Evolutionary conservation across 2,329 filamentous ascomycete genomes (phyloP), one percentile per base, ranked within the genome.

Genomic region (Tolypocladium sp.): DNA sequence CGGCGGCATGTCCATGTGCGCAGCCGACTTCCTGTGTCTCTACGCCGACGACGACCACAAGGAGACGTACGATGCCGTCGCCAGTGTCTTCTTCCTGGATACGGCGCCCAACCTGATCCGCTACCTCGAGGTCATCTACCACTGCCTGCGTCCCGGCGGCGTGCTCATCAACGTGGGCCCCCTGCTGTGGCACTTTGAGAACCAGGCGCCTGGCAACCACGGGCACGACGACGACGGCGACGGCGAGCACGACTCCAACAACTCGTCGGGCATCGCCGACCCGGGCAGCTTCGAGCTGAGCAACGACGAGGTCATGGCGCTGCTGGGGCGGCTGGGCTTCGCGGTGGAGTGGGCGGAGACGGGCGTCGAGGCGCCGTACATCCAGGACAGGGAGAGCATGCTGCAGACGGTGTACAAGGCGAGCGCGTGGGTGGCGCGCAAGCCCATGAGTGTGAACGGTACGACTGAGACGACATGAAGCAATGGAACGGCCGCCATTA

Each of bases 81-180:
- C 90, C 0, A 91, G 89, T 3, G 90, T 96, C 13, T 99, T 97
- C 76, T 99, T 99, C 77, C 88, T 99, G 60, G 95, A 99, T 71
- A 99, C 94, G 1, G 94, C 94, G 2, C 92, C 93, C 1, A 97
- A 99, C 70, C 72, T 97, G 38, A 88, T 97, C 58, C 84, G 89
- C 2, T 99, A 99, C 70, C 84, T 99, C 40, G 87, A 96, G 69
- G 87, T 92, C 2, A 90, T 97, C 58, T 78, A 77, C 49, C 83
- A 89, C 69, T 95, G 92, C 68, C 81, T 99, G 56, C 85, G 83
- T 64, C 79, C 84, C 0, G 89, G 89, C 33, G 94, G 94, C 0
- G 68, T 96, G 4, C 90, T 96, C 78, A 82, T 96, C 69, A 99
- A 99, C 68, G 78, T 96, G 30, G 94, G 94, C 0, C 94, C 94